These are phyloP conservation scores for Xylona heveae DNA, from an alignment of 495 filamentous ascomycete genomes.

Conservation along the genomic window DNA sequence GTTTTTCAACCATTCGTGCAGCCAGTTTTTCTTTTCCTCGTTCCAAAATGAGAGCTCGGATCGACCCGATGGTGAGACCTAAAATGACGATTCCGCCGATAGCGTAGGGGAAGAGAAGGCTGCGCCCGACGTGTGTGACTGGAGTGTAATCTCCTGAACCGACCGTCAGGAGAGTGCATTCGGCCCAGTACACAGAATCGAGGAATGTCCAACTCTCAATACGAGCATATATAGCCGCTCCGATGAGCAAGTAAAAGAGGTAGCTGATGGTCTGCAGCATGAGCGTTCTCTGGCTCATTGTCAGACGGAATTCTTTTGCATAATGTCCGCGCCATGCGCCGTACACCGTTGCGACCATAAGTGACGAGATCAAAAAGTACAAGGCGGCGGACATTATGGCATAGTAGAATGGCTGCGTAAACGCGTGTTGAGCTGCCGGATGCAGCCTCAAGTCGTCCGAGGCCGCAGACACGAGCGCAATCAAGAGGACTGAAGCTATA, in stretches of 20 bases:
- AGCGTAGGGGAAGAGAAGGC: conserved; percentile 58
- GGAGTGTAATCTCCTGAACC: conserved; percentile 56
- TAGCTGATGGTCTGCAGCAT: conserved; percentile 79
- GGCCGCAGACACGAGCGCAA: conserved; percentile 35
- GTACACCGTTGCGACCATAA: conserved; percentile 48
- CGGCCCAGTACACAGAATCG: conserved; percentile 65
- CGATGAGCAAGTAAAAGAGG: conserved; percentile 51
- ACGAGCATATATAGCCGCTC: conserved; percentile 45
- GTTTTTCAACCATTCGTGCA: conserved; percentile 48
- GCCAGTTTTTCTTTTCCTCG: conserved; percentile 48
- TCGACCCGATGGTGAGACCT: conserved; percentile 68
- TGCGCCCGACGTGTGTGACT: conserved; percentile 35
- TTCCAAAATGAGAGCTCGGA: conserved; percentile 60
- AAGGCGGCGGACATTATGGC: conserved; percentile 52
- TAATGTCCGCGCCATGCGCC: conserved; percentile 45
- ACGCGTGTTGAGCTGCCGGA: conserved; percentile 24
- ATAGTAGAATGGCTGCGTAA: conserved; percentile 65
- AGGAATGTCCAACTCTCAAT: conserved; percentile 64
- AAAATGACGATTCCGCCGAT: conserved; percentile 63
- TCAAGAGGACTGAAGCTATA: conserved; percentile 42
- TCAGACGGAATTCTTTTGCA: conserved; percentile 46
- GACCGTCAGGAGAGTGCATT: conserved; percentile 69
- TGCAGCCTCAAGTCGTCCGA: conserved; percentile 24
- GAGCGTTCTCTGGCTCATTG: conserved; percentile 52
- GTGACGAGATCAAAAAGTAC: conserved; percentile 51